Percentiles rank a stretch among this genome's conserved stretches.
These are phyloP conservation scores for Podospora conica DNA, from an alignment of 495 filamentous ascomycete species.

Conservation along the genomic window DNA sequence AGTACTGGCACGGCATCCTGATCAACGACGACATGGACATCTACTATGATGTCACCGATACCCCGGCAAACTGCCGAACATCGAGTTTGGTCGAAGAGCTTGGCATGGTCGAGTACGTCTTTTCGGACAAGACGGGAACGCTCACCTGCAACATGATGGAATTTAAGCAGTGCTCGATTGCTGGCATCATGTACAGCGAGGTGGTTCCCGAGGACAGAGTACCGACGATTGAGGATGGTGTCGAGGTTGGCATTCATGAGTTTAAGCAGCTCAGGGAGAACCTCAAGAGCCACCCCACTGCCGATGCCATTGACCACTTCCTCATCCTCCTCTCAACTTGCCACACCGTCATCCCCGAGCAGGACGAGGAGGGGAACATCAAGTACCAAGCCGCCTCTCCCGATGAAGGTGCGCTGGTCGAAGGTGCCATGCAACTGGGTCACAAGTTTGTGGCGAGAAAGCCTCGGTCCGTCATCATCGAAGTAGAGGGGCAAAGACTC, in stretches of 20 bases:
- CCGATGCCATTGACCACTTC: constrained; percentile 79
- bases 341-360: constrained; percentile 96
- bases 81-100: constrained; percentile 96
- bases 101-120: constrained; percentile 97
- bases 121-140: constrained; percentile 99
- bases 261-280: constrained; percentile 75
- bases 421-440: constrained; percentile 79
- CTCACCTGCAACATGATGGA: constrained; percentile 99
- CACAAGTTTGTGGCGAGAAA: constrained; percentile 88
- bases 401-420: constrained; percentile 93
- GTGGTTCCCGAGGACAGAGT: constrained; percentile 89
- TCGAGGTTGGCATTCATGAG: constrained; percentile 78
- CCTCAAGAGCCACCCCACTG: constrained; percentile 57
- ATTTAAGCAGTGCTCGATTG: constrained; percentile 90
- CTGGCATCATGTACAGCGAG: constrained; percentile 88
- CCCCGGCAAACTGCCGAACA: constrained; percentile 90
- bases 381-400: constrained; percentile 98
- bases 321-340: constrained; percentile 82
- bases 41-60: constrained; percentile 93
- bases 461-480: constrained; percentile 77
- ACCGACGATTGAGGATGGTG: constrained; percentile 66
- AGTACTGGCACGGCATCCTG: constrained; percentile 93
- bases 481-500: constrained; percentile 59
- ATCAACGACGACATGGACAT: constrained; percentile 98
- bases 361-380: constrained; percentile 68